Evolutionary conservation across 2,329 filamentous ascomycete genomes (phyloP), one percentile per base, ranked within the genome.

Genomic region (Zalaria sp.): DNA sequence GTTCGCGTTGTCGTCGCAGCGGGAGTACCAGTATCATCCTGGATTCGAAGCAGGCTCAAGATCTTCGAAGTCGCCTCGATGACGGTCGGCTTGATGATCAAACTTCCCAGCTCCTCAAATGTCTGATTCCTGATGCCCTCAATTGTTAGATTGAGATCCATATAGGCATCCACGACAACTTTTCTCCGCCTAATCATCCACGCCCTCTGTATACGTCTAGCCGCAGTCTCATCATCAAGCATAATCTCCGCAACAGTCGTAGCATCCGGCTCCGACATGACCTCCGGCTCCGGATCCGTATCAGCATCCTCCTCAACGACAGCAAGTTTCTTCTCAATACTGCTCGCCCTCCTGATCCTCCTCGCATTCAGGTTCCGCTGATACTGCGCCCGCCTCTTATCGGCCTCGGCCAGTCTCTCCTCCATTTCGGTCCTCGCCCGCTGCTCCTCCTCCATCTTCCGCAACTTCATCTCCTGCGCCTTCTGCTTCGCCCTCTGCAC

Each of bases 401-500:
- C 81, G 0, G 82, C 84, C 54, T 88, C 83, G 28, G 82, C 81
- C 52, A 85, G 72, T 48, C 81, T 77, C 63, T 87, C 83, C 57
- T 88, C 81, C 71, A 88, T 86, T 57, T 87, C 81, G 39, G 74
- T 62, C 47, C 77, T 76, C 57, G 83, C 70, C 53, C 78, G 77
- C 50, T 71, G 71, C 43, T 83, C 73, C 48, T 88, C 81, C 43
- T 79, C 78, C 55, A 86, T 80, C 48, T 84, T 77, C 58, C 81
- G 81, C 63, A 84, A 81, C 61, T 85, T 87, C 67, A 83, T 86
- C 44, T 74, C 79, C 58, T 86, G 83, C 9, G 83, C 83, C n/a
- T 88, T 72, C 39, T 82, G 80, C 66, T 89, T 89, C 40, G 83
- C 83, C 48, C 83, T 73, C 56, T 82, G 79, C 10, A 91, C 84